Conservation (phyloP, 192 early-diverging fungal species). For the Backusella luteola region DNA sequence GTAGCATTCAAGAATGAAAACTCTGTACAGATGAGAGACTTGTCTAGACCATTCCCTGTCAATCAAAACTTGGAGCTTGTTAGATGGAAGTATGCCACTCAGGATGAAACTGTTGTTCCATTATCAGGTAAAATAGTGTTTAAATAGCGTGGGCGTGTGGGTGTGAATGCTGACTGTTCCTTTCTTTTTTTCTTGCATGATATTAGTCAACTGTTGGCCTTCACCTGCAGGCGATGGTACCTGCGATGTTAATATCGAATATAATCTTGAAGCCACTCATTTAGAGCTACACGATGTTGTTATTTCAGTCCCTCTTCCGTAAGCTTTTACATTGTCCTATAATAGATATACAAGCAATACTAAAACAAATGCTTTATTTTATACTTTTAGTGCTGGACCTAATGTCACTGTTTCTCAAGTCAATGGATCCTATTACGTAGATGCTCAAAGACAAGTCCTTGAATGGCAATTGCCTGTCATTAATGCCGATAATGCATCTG, state of each 20-base stretch:
- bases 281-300: slow-evolving; percentile 85
- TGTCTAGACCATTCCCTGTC: slow-evolving; percentile 80
- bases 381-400: not conserved
- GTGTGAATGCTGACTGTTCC: not conserved
- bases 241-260: slow-evolving; percentile 96
- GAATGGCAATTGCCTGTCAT: slow-evolving; percentile 88
- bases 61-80: slow-evolving; percentile 83
- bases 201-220: slow-evolving; percentile 91
- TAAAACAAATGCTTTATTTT: slow-evolving; percentile 37
- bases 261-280: slow-evolving; percentile 76
- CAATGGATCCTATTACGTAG: slow-evolving; percentile 80
- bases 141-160: not conserved
- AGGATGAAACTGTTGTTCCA: slow-evolving; percentile 82
- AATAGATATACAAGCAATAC: not conserved
- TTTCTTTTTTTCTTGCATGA: not conserved
- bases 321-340: slow-evolving; percentile 29
- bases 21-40: slow-evolving; percentile 79
- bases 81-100: slow-evolving; percentile 84
- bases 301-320: slow-evolving; percentile 88
- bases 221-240: slow-evolving; percentile 83
- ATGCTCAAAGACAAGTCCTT: slow-evolving; percentile 65
- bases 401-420: slow-evolving; percentile 74
- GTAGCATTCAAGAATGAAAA: slow-evolving; percentile 68
- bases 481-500: slow-evolving; percentile 70
- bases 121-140: slow-evolving; percentile 59